phyloP scores from a whole-genome alignment of 306 rosid species.

The Cucumis cinereus region DNA sequence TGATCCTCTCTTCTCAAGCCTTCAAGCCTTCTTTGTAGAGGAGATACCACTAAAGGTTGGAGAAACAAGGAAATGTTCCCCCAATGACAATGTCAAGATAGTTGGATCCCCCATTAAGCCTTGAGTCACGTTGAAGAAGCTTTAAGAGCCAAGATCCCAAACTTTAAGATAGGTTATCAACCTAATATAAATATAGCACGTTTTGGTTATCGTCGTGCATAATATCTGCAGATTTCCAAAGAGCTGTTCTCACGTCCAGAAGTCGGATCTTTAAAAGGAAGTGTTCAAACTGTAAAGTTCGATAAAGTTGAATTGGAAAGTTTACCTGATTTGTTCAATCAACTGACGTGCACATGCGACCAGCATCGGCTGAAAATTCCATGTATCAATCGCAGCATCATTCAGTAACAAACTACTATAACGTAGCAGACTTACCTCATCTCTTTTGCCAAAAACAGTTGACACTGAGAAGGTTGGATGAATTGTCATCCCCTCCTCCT shows the following conservation, averaged over 20 bases:
- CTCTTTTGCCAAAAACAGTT: slow-evolving; percentile 79
- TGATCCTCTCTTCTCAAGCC: neutral
- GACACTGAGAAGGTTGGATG: slow-evolving; percentile 78
- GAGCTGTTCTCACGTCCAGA: neutral
- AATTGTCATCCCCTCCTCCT: slow-evolving; percentile 72
- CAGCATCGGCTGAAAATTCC: slow-evolving; percentile 61
- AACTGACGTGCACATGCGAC: slow-evolving; percentile 81
- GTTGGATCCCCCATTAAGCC: neutral
- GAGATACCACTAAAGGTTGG: neutral
- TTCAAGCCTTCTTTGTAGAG: neutral
- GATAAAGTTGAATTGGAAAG: neutral
- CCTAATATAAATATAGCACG: neutral
- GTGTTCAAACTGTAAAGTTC: neutral
- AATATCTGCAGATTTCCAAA: neutral
- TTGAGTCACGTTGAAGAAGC: neutral
- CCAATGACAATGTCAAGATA: neutral
- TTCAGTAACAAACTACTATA: neutral
- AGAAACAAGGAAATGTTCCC: neutral
- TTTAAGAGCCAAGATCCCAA: neutral
- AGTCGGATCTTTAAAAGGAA: neutral
- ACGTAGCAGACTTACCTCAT: slow-evolving; percentile 49
- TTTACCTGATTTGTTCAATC: slow-evolving; percentile 68
- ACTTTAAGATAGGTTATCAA: neutral
- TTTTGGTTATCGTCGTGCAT: neutral
- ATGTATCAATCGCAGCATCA: neutral